Base-by-base conservation (phyloP, 176 grass and related monocot genomes). In the Carex pumila region DNA sequence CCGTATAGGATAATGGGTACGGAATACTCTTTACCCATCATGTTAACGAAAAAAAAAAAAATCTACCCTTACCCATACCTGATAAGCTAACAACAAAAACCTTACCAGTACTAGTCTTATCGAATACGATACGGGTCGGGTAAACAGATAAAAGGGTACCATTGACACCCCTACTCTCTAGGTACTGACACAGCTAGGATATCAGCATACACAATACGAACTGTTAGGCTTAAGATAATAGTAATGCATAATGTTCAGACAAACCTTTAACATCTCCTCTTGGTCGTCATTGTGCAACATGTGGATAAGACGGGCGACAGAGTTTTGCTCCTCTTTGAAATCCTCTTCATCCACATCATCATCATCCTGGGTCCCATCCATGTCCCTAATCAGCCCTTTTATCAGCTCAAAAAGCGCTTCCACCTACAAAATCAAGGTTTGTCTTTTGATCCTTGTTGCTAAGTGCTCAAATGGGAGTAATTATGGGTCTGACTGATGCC, bases 321-420 rank as follows among this genome's bases (percentile, higher is more conserved):
- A 98, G 72, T 92, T 98, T 71, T 98, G 93, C 71, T 98, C 96
- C 88, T 99, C 96, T 77, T 98, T 98, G 65, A 98, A 98, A 91
- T 98, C 96, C 61, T 98, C 96, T 86, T 98, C 96, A 72, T 98
- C 96, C 54, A 98, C 96, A 84, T 98, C 93, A 45, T 98, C 93
- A 45, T 95, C 96, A 90, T 93, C 92, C 92, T 86, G 84, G 81
- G 86, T 70, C 17, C 76, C 95, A 86, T 93, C 96, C 89, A 90
- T 92, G 84, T 98, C 96, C 86, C 85, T 95, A 87, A 95, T 98
- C 79, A 95, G 91, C 59, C 93, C 96, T 88, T 98, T 98, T 89
- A 95, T 93, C 65, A 95, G 90, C 86, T 95, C 93, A 62, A 98
- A 98, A 37, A 95, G 67, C 71, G 96, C 83, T 79, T 98, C 96